These are phyloP conservation scores for Coffea humblotiana DNA, from an alignment of 305 asterid genomes.

Conservation along the genomic window DNA sequence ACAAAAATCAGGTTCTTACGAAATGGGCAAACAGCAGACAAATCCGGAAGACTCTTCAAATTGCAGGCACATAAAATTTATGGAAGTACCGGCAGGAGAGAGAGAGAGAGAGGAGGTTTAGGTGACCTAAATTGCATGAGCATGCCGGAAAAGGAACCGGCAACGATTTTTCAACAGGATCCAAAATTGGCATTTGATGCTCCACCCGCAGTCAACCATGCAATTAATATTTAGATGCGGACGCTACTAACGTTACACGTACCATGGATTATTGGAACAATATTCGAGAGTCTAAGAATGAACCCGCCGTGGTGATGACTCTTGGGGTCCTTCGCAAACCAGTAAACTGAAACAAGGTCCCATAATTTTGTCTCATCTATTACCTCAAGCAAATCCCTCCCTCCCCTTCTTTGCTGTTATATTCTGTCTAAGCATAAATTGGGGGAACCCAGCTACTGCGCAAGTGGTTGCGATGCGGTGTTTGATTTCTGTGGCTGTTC, in stretches of 20 bases:
- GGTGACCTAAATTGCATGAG: slow-evolving; percentile 7
- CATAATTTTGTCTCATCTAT: background rate
- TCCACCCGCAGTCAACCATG: background rate
- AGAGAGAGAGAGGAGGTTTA: background rate
- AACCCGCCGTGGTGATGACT: too few species aligned
- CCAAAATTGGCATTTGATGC: background rate
- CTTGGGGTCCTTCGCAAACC: too few species aligned
- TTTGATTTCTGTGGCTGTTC: too few species aligned
- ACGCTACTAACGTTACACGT: background rate
- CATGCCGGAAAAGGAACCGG: background rate
- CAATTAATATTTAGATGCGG: background rate
- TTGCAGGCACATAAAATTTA: background rate
- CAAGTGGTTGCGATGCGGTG: too few species aligned
- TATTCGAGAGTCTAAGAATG: background rate
- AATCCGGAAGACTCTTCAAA: too few species aligned
- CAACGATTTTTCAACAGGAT: background rate
- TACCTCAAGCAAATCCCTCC: background rate
- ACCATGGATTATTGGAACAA: background rate
- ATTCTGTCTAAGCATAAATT: too few species aligned
- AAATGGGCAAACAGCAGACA: too few species aligned
- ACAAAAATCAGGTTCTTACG: too few species aligned
- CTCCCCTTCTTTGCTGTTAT: background rate
- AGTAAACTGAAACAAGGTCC: background rate
- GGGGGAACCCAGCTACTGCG: too few species aligned
- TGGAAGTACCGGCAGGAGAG: too few species aligned